Evolutionary conservation across 805 yeast species (phyloP), one percentile per base, ranked within the genome.

Genomic region (Kregervanrija fluxuum): DNA sequence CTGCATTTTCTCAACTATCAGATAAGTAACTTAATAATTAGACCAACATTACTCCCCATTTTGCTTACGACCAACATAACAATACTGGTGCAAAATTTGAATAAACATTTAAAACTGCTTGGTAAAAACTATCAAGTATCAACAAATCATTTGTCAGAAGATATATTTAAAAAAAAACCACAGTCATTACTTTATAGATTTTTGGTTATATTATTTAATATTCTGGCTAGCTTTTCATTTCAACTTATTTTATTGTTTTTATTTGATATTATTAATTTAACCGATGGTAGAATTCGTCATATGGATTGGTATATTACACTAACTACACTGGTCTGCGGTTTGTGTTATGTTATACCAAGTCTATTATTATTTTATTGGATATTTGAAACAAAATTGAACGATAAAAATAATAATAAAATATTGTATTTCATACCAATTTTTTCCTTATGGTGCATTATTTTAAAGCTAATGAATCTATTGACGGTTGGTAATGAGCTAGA

Each of bases 291-390:
- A 1, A 41, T 64, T 2, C 56, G 69, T 13, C 50, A 66, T 40
- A 28, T 55, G 11, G 59, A 69, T 35, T 71, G 76, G 64, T 62
- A 63, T 36, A 12, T 68, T 17, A 66, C 71, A 30, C 59, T 75
- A 28, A 61, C 68, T 35, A 40, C 58, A 8, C 54, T 74, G 37
- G 67, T 71, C 30, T 41, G 71, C 9, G 54, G 70, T 5, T 59
- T 74, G 15, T 61, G 71, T 2, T 59, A 70, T 15, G 47, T 71
- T n/a, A 65, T 67, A 39, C 82, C 82, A n/a, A 62, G 67, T 30
- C 46, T 67, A 35, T 37, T 52, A n/a, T 11, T 45, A 2, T 42
- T 48, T 35, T 43, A 33, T 30, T 45, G 42, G 45, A 30, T 47
- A 11, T 48, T 46, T 51, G 6, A 39, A 31, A 16, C 14, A 31